Evolutionary conservation across 345 rosid species (phyloP), one percentile per base, ranked within the genome.

Genomic region (Euclidium syriacum): DNA sequence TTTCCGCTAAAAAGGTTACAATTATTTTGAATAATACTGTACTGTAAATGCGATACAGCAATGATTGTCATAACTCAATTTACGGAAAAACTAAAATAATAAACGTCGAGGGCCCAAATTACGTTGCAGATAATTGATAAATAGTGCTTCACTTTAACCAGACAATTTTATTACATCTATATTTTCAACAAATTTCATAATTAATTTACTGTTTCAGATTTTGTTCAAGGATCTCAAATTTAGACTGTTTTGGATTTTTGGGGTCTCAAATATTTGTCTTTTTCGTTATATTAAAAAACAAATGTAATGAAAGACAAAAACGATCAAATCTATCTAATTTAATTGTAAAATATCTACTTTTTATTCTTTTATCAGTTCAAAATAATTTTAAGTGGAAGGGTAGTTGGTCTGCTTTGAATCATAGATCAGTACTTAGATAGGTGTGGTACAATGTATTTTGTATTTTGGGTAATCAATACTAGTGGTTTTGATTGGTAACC

Each of bases 51-150:
- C 19, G 50, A 35, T 38, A 44, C 68, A 62, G 22, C 58, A 70
- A 70, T 70, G 68, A 62, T 70, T 54, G 5, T 46, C 36, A 53
- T 62, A 35, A 44, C 68, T 52, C 47, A 62, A 54, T 54, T 62
- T 47, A 53, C 52, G 69, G 16, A 66, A 15, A 46, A 44, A 22
- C 11, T 62, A 46, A 46, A 62, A 20, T 36, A 70, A 61, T 36
- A 70, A 61, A 44, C 35, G 1, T 54, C 16, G 7, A 70, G 50
- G 68, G 63, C 29, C 64, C 68, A 53, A 62, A 70, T 70, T 17
- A 62, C 56, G 38, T 55, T 57, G 34, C 19, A 27, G 26, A 64
- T 70, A 15, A 22, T 54, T 39, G 26, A 64, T 70, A 15, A 22
- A 62, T 39, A 29, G 27, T 35, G 68, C 22, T 53, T 22, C 63